Base-by-base conservation (phyloP, 140 eudicot genomes). In the Flaveria floridana region DNA sequence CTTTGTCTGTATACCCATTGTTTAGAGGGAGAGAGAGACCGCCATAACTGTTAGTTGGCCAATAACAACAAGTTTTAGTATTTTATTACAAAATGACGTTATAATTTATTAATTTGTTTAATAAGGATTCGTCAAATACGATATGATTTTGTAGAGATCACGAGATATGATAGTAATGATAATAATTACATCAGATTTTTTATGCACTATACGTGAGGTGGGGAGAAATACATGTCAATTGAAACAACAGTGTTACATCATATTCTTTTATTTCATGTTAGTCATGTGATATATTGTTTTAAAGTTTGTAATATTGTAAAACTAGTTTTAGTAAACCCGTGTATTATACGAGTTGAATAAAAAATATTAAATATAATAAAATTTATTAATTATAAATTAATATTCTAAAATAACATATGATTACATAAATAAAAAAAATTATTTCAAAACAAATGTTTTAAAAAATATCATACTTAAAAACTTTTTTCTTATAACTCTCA, bases 21-120 rank as follows among this genome's bases (percentile, higher is more conserved):
- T 59, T 4, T 34, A 34, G 41, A 4, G 41, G 3, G 41, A 34
- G 41, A 34, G 41, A 34, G 41, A 6, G 14, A 59, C 41, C 61
- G 14, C 50, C 50, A 8, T 44, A 52, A 52, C 20, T 10, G 12
- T 55, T 71, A 6, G 65, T 70, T 78, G 79, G 56, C 73, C 53
- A 30, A 65, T 47, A 34, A 34, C 41, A 34, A 34, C 7, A 34
- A 34, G 8, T 34, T 34, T 19, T 55, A 1, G 50, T 44, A 44
- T 44, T 44, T 44, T 44, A 44, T 8, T 44, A 8, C 12, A 44
- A 44, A 44, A 44, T 44, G 14, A 44, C 50, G 50, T 44, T 44
- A 44, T 44, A 44, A 9, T 34, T 34, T 34, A 5, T 34, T 34
- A 0, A 34, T 34, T 34, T 34, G 4, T 34, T 34, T 34, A 34